Evolutionary conservation across 2,329 filamentous ascomycete genomes (phyloP).

Genomic region (Alternaria consortialis): DNA sequence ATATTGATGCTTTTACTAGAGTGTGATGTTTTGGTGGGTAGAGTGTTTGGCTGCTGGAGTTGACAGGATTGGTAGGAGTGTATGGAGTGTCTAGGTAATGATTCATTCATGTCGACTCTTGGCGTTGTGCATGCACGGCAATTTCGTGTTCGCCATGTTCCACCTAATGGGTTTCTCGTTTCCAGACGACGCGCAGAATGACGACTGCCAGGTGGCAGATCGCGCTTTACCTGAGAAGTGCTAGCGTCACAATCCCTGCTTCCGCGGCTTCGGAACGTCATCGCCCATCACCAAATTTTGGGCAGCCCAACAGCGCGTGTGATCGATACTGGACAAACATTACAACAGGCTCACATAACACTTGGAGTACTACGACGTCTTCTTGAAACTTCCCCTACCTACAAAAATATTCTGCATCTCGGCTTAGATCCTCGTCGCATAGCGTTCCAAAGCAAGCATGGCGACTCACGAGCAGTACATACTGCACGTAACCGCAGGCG

Average conservation of each 20-base stretch:
- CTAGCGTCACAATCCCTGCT: constrained; percentile 9
- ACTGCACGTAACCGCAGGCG: constrained; percentile 82
- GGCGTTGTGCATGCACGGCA: no score
- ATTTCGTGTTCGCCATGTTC: no score
- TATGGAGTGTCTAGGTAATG: no score
- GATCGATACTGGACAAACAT: not conserved
- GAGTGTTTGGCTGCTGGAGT: not conserved
- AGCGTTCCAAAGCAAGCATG: constrained; percentile 7
- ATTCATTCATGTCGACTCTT: no score
- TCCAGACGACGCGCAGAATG: no score
- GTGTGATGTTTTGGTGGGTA: constrained; percentile 11
- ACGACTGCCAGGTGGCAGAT: not conserved
- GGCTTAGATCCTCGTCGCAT: not conserved
- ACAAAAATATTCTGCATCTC: not conserved
- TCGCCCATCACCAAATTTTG: constrained; percentile 23
- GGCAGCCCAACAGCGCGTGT: not conserved
- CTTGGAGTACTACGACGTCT: no score
- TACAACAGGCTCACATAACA: not conserved
- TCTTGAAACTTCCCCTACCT: not conserved
- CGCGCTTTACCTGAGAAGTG: not conserved
- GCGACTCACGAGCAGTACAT: constrained; percentile 72
- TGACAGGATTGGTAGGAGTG: not conserved
- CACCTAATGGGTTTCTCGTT: no score
- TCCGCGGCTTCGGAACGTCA: constrained; percentile 18
- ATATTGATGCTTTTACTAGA: constrained; percentile 52